Evolutionary conservation across 2,329 filamentous ascomycete genomes (phyloP).

Genomic region (Penicillium verrucosum): DNA sequence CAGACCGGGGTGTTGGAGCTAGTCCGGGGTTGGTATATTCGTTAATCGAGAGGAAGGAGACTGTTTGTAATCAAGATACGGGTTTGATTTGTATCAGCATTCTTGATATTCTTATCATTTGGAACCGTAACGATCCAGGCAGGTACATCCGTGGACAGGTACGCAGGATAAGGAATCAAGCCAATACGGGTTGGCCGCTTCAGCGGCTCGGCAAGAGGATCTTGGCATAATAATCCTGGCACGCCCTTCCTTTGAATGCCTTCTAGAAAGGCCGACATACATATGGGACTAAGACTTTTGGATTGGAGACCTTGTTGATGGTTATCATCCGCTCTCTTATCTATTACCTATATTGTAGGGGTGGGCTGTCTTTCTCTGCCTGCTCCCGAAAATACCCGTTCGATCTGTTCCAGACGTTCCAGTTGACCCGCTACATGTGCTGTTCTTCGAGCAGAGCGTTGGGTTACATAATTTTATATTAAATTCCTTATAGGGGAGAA

Average conservation of each 20-base stretch:
- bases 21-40: background rate
- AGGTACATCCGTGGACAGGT: background rate
- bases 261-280: background rate
- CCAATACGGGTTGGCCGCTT: background rate
- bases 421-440: background rate
- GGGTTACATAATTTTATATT: background rate
- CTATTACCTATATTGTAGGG: no score
- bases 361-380: background rate
- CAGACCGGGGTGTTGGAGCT: background rate
- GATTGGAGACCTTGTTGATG: background rate
- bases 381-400: no score
- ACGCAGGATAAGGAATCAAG: background rate
- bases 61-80: background rate
- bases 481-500: background rate
- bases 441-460: background rate
- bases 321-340: background rate
- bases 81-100: background rate
- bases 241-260: background rate
- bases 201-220: background rate
- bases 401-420: background rate
- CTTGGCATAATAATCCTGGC: background rate
- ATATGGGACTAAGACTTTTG: background rate
- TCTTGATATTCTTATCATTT: background rate
- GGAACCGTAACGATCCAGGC: background rate
- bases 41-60: background rate